These are phyloP conservation scores for Bretziella fagacearum DNA, from an alignment of 2,329 filamentous ascomycete genomes.

Conservation along the genomic window DNA sequence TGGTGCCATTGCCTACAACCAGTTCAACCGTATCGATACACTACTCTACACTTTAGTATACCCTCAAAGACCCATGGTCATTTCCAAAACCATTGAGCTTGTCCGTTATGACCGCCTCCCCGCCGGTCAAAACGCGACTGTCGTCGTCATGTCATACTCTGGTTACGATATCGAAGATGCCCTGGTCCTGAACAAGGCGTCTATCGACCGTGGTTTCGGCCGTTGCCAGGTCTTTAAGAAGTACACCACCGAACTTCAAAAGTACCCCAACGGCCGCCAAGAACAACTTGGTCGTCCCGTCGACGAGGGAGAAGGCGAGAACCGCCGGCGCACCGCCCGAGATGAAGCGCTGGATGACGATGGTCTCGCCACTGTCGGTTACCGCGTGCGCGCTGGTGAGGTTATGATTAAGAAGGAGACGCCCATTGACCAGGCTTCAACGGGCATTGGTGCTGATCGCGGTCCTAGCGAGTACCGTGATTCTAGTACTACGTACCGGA, in stretches of 20 bases:
- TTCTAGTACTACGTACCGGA: conserved; percentile 59
- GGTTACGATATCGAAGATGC: conserved; percentile 99
- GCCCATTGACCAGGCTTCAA: conserved; percentile 60
- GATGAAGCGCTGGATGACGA: conserved; percentile 65
- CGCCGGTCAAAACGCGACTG: conserved; percentile 89
- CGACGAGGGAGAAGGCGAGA: conserved; percentile 42
- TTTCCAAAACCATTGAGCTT: conserved; percentile 88
- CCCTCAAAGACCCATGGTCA: conserved; percentile 93
- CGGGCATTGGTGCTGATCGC: conserved; percentile 51
- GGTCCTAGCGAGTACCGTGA: conserved; percentile 48
- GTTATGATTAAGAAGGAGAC: conserved; percentile 82
- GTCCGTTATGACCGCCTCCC: conserved; percentile 96
- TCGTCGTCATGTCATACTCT: conserved; percentile 98
- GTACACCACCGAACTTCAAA: conserved; percentile 69
- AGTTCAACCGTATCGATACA: conserved; percentile 93
- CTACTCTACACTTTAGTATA: conserved; percentile 94
- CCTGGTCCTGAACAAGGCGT: conserved; percentile 89
- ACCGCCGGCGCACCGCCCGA: conserved; percentile 44
- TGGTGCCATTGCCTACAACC: conserved; percentile 88
- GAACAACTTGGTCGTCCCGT: conserved; percentile 46
- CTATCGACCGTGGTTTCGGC: conserved; percentile 84
- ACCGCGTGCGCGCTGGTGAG: conserved; percentile 59
- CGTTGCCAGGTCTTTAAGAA: conserved; percentile 98
- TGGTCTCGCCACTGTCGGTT: conserved; percentile 74
- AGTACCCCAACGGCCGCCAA: conserved; percentile 65